Base-by-base conservation (phyloP, 345 rosid species). In the Brassica rapa region DNA sequence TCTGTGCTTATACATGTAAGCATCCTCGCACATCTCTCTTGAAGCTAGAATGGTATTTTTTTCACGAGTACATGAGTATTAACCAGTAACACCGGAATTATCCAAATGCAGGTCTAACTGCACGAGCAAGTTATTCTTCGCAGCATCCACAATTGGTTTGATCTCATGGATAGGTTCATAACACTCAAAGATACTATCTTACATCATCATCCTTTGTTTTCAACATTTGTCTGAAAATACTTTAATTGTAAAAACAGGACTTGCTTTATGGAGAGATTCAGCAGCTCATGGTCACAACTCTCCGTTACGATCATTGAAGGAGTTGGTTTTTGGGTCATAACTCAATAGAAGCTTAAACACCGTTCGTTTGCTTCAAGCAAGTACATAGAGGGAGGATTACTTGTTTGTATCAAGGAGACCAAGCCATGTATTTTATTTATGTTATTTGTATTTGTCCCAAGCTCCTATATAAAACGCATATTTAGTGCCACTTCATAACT, bases 201-300 rank as follows among this genome's bases (percentile, higher is more conserved):
- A 46, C 37, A 33, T 32, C 21, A 60, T 66, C 21, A 27, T 30
- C 21, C 15, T 46, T 49, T 19, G 60, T 23, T n/a, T 35, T 60
- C 4, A 5, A 49, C 46, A 25, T 32, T 55, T 61, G 5, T 24
- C 46, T 33, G 43, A 63, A 51, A 53, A 53, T 16, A 53, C 25
- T 71, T 41, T 74, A 0, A 9, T 51, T 78, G 73, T 35, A 19
- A 35, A 53, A 74, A 79, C 88, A 90, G 94, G 91, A 76, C 76
- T 88, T 82, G 71, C 94, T 71, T 30, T 92, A 2, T 94, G 97
- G 98, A 86, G 87, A 81, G 97, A 94, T 75, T 66, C 87, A 25
- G 83, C 74, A 6, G 96, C 85, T 3, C 74, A 90, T 57, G 90
- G 96, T 72, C 77, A 88, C 85, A 79, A 66, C 83, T 86, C 96